Evolutionary conservation across 2,329 filamentous ascomycete genomes (phyloP).

Genomic region (Ascochyta viciae-villosae): DNA sequence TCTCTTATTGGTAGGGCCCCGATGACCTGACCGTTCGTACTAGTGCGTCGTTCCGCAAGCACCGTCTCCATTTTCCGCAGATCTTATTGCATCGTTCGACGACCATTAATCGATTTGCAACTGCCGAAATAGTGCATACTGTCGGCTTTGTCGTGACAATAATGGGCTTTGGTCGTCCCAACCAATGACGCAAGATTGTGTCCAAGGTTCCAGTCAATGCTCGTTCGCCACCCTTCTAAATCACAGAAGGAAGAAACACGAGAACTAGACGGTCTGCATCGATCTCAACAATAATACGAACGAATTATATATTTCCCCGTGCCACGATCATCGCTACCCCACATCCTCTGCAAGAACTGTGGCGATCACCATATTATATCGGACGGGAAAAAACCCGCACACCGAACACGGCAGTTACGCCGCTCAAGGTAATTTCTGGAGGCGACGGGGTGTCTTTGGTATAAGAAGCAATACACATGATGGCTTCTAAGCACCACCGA

Average conservation of each 20-base stretch:
- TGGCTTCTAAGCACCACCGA: not conserved
- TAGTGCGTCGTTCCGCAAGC: not conserved
- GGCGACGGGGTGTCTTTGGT: not conserved
- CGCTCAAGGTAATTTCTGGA: not conserved
- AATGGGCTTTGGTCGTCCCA: not conserved
- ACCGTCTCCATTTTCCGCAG: not conserved
- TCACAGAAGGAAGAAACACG: not conserved
- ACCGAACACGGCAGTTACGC: constrained; percentile 8
- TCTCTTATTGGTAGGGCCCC: not conserved
- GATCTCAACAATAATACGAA: not conserved
- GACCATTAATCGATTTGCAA: not conserved
- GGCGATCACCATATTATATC: constrained; percentile 1
- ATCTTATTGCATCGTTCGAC: not conserved
- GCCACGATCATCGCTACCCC: not conserved
- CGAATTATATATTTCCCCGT: not conserved
- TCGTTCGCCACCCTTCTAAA: not conserved
- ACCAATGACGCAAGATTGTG: not conserved
- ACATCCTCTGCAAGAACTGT: not conserved
- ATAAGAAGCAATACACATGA: not conserved
- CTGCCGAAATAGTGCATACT: not conserved
- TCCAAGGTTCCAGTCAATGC: no score
- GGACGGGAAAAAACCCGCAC: not conserved
- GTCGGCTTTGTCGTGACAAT: not conserved
- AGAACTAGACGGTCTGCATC: not conserved
- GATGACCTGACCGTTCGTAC: not conserved